A percentile compares a stretch with the other conserved stretches of the same genome.
Evolutionary conservation across 1,139 yeast genomes (phyloP).

Genomic region (Diutina siamensis): DNA sequence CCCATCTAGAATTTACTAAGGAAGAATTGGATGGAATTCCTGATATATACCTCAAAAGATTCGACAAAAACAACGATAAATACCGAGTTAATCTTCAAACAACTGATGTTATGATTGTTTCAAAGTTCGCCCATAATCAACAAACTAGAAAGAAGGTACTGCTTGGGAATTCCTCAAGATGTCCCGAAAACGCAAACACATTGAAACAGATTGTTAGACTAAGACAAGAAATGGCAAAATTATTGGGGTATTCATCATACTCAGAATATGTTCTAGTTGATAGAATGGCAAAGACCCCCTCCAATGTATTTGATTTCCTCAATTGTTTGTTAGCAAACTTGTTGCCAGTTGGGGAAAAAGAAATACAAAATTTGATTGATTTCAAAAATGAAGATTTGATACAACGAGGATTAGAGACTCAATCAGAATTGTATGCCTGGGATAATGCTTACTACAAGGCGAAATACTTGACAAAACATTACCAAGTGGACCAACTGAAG

Average conservation of each 20-base stretch:
- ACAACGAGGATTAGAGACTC: slow-evolving; percentile 27
- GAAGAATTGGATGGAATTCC: slow-evolving; percentile 72
- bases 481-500: slow-evolving; percentile 58
- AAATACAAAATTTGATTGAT: slow-evolving; percentile 36
- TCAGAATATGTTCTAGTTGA: slow-evolving; percentile 64
- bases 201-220: slow-evolving; percentile 47
- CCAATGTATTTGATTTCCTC: slow-evolving; percentile 48
- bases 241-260: slow-evolving; percentile 54
- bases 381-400: slow-evolving; percentile 45
- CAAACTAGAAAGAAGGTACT: slow-evolving; percentile 58
- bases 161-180: slow-evolving; percentile 56
- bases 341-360: slow-evolving; percentile 45
- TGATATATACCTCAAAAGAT: slow-evolving; percentile 44
- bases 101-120: slow-evolving; percentile 66
- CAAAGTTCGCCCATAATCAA: slow-evolving; percentile 53
- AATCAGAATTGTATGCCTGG: slow-evolving; percentile 52
- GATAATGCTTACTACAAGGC: slow-evolving; percentile 60
- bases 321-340: slow-evolving; percentile 48
- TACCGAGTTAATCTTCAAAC: slow-evolving; percentile 68
- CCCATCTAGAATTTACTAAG: slow-evolving; percentile 43
- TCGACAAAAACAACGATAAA: slow-evolving; percentile 34
- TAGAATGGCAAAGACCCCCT: slow-evolving; percentile 65
- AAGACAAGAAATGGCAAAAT: slow-evolving; percentile 49
- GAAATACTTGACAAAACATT: slow-evolving; percentile 51
- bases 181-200: slow-evolving; percentile 47